A percentile compares a stretch with the other conserved stretches of the same genome.
Conservation (phyloP, 768 basidiomycete species). For the Lyophyllum semitale region DNA sequence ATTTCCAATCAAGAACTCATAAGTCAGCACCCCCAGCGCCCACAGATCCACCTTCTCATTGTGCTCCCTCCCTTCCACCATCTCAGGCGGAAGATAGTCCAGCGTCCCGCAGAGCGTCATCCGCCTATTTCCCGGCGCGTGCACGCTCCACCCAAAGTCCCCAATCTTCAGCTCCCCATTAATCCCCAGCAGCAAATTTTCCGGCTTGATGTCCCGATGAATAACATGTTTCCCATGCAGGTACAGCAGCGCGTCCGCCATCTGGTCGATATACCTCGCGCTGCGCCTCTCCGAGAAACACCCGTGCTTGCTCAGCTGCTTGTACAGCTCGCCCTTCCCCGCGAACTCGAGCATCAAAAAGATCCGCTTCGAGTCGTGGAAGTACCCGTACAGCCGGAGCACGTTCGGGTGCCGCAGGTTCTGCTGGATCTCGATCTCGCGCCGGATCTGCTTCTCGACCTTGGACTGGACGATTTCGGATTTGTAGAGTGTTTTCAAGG, state of each 20-base stretch:
- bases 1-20: constrained; percentile 88
- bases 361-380: constrained; percentile 97
- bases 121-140: constrained; percentile 88
- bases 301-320: constrained; percentile 85
- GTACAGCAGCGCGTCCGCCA: constrained; percentile 94
- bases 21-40: constrained; percentile 96
- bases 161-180: constrained; percentile 98
- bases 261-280: constrained; percentile 92
- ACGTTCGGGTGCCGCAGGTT: constrained; percentile 95
- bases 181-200: constrained; percentile 91
- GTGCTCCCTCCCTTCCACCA: constrained; percentile 93
- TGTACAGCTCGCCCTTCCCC: constrained; percentile 95
- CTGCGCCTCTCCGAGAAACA: constrained; percentile 88
- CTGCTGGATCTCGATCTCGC: constrained; percentile 98
- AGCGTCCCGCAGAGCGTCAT: constrained; percentile 94
- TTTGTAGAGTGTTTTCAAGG: constrained; percentile 96
- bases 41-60: constrained; percentile 91
- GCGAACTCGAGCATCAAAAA: constrained; percentile 99
- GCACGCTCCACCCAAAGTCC: constrained; percentile 98
- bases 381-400: constrained; percentile 93
- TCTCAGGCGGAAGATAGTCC: constrained; percentile 97
- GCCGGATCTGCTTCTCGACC: constrained; percentile 95
- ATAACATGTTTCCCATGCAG: constrained; percentile 96
- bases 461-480: constrained; percentile 88
- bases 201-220: constrained; percentile 98